Evolutionary conservation across 2,329 filamentous ascomycete species (phyloP), one percentile per base, ranked within the genome.

Genomic region (Simplicillium aogashimaense): DNA sequence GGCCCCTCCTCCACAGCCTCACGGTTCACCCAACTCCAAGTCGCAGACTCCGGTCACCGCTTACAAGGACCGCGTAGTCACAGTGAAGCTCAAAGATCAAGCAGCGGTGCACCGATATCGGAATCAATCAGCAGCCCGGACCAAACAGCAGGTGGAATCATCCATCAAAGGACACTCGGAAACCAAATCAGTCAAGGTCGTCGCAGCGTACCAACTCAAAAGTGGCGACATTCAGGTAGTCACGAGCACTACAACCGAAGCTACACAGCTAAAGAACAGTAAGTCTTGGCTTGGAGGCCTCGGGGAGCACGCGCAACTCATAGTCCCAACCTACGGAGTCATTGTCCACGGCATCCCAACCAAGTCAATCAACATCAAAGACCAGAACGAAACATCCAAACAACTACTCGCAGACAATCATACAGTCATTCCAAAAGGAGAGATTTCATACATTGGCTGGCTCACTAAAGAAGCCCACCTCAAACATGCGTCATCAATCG

Each of bases 391-490:
- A 45, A 51, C 47, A 38, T 48, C 46, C 33, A 39, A 57, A 45
- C 35, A 49, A 36, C 50, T 56, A 29, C 42, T 51, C 12, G 41
- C 45, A 42, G 52, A 57, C 35, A 56, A 57, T 46, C 43, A 46
- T 30, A 45, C 46, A 43, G 44, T 51, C 9, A 49, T 55, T 31
- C 47, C 47, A 7, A 38, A 43, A 9, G 48, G 44, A 38, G 43
- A 50, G 41, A 54, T 56, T 30, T 44, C 45, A 18, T 51, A 48
- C 38, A 41, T 55, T 8, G 50, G 49, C 44, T 56, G 48, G 50
- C 41, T 54, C 12, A 53, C 49, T 12, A 48, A 45, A 34, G 44
- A 49, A 42, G 40, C 42, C 29, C 18, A 39, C 9, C 39, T 43
- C 16, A 53, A 55, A 37, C 40, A 37, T 9, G 42, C 48, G 41